Evolutionary conservation across 257 asterid species (phyloP).

Genomic region (Scutellaria barbata): DNA sequence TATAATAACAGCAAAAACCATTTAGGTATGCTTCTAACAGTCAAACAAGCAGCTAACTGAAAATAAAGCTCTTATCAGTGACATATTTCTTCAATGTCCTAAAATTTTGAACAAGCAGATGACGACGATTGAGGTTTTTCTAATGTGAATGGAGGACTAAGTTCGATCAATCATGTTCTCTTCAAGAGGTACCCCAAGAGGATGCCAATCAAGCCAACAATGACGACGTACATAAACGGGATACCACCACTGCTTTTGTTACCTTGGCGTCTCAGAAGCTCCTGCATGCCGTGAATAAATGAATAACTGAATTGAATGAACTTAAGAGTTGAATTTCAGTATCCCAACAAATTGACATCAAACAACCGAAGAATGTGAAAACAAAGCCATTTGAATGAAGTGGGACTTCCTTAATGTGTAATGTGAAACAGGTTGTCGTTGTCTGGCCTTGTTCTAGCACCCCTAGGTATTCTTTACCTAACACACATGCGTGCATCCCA

Average conservation of each 20-base stretch:
- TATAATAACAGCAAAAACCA: conserved; percentile 46
- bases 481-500: neutral
- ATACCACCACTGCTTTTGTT: conserved; percentile 62
- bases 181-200: conserved; percentile 84
- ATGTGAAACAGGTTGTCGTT: neutral
- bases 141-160: conserved; percentile 16
- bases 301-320: neutral
- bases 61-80: conserved; percentile 45
- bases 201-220: conserved; percentile 76
- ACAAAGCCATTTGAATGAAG: neutral
- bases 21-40: conserved; percentile 44
- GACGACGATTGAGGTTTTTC: conserved; percentile 32
- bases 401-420: neutral
- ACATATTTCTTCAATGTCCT: conserved; percentile 51
- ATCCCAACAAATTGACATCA: neutral
- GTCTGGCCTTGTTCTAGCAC: conserved; percentile 6
- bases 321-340: neutral
- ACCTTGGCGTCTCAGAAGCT: conserved; percentile 70
- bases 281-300: conserved; percentile 53
- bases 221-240: conserved; percentile 69
- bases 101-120: conserved; percentile 38
- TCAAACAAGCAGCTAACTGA: conserved; percentile 48
- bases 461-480: neutral
- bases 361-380: neutral
- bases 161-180: conserved; percentile 48